phyloP scores from a whole-genome alignment of 78 protist species.

The Dictyostelium firmibasis region DNA sequence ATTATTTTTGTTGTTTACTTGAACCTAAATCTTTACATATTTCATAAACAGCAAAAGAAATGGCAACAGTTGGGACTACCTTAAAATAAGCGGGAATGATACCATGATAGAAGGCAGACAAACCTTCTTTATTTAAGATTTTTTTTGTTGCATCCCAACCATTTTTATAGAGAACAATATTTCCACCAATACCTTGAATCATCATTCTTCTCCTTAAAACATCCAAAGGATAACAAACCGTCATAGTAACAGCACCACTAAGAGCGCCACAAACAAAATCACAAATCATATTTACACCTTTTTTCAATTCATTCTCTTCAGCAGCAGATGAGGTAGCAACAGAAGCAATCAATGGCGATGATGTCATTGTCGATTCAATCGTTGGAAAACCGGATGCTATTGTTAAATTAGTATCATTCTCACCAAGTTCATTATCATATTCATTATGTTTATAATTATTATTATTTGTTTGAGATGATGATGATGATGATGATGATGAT shows the following conservation, averaged over 20 bases:
- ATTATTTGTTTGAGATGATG: background rate
- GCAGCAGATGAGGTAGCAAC: background rate
- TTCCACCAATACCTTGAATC: slow-evolving; percentile 26
- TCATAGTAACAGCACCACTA: slow-evolving; percentile 47
- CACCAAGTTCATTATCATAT: background rate
- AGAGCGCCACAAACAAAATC: slow-evolving; percentile 66
- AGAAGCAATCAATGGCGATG: background rate
- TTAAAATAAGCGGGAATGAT: slow-evolving; percentile 48
- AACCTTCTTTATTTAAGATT: slow-evolving; percentile 24
- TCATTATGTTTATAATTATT: background rate
- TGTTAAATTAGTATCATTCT: background rate
- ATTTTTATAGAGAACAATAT: slow-evolving; percentile 16
- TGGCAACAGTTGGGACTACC: slow-evolving; percentile 63
- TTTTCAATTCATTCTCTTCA: slow-evolving; percentile 6
- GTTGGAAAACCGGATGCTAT: background rate
- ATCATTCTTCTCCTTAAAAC: slow-evolving; percentile 54
- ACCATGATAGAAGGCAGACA: slow-evolving; percentile 28
- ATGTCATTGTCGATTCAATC: background rate
- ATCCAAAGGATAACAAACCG: slow-evolving; percentile 68
- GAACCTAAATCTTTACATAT: slow-evolving; percentile 16
- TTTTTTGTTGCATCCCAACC: slow-evolving; percentile 21
- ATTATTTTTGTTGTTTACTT: background rate
- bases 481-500: background rate
- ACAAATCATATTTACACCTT: slow-evolving; percentile 30
- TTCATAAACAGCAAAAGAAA: slow-evolving; percentile 50